These are phyloP conservation scores for Arthonia radiata DNA, from an alignment of 495 filamentous ascomycete genomes.

Conservation along the genomic window DNA sequence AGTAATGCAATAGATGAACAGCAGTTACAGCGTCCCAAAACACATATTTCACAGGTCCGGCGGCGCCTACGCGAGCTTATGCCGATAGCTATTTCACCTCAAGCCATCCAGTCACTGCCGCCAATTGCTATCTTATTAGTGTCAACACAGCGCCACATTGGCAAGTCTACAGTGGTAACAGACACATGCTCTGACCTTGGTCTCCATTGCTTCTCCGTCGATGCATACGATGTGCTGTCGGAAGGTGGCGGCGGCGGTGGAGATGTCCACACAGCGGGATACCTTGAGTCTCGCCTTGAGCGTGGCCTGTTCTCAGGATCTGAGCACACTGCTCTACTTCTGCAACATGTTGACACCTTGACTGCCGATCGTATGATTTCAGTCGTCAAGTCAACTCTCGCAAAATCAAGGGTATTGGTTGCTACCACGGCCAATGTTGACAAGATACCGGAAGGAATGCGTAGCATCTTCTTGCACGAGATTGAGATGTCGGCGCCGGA, in stretches of 20 bases:
- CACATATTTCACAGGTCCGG: constrained; percentile 40
- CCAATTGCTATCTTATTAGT: constrained; percentile 68
- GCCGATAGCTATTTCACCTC: constrained; percentile 64
- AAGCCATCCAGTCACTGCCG: constrained; percentile 65
- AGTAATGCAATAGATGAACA: too few relatives aligned
- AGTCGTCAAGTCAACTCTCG: constrained; percentile 54
- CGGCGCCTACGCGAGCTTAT: constrained; percentile 64
- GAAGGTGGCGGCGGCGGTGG: constrained; percentile 66
- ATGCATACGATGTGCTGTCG: constrained; percentile 79
- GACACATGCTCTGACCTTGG: constrained; percentile 73
- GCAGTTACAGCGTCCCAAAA: too few relatives aligned
- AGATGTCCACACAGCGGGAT: constrained; percentile 81
- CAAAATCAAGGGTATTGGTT: constrained; percentile 50
- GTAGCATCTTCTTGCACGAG: constrained; percentile 84
- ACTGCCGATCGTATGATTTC: constrained; percentile 72
- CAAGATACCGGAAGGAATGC: constrained; percentile 69
- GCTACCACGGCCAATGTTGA: constrained; percentile 90
- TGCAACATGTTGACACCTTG: constrained; percentile 72
- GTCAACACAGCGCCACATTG: constrained; percentile 77
- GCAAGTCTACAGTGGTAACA: constrained; percentile 52
- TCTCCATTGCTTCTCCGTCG: constrained; percentile 67
- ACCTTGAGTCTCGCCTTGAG: constrained; percentile 66
- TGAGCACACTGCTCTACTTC: constrained; percentile 54
- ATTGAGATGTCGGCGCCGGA: constrained; percentile 84
- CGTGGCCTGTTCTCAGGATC: constrained; percentile 70